Evolutionary conservation across 495 filamentous ascomycete species (phyloP).

Genomic region (Penicillium coprophilum): DNA sequence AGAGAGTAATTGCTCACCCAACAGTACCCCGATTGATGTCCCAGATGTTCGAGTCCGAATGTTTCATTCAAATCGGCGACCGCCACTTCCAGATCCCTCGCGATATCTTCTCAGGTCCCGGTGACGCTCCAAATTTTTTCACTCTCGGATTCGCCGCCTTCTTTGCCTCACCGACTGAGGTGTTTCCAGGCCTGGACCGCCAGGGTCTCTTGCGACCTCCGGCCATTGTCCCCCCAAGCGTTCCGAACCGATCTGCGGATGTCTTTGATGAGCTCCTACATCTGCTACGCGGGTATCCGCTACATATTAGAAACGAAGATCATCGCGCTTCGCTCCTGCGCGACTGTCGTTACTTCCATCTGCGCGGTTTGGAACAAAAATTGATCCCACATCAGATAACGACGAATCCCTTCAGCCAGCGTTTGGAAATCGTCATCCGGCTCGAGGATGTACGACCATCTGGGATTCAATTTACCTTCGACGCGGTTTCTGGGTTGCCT

Average conservation of each 20-base stretch:
- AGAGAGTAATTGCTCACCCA: slow-evolving; percentile 9
- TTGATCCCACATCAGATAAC: slow-evolving; percentile 76
- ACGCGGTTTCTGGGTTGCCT: slow-evolving; percentile 25
- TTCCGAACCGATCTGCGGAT: slow-evolving; percentile 76
- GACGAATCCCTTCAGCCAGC: slow-evolving; percentile 66
- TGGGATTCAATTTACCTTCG: slow-evolving; percentile 64
- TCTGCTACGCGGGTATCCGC: slow-evolving; percentile 81
- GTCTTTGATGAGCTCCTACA: slow-evolving; percentile 83
- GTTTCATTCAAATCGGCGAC: slow-evolving; percentile 86
- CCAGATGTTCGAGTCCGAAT: slow-evolving; percentile 90
- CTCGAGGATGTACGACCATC: slow-evolving; percentile 84
- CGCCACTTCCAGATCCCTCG: slow-evolving; percentile 85
- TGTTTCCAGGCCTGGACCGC: slow-evolving; percentile 83
- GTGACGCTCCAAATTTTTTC: slow-evolving; percentile 95
- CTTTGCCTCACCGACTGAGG: slow-evolving; percentile 73
- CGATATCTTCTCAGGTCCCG: slow-evolving; percentile 79
- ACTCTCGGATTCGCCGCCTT: slow-evolving; percentile 88
- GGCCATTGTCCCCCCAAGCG: slow-evolving; percentile 75
- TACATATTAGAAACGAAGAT: slow-evolving; percentile 71
- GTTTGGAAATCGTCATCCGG: slow-evolving; percentile 76
- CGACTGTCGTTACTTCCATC: slow-evolving; percentile 90
- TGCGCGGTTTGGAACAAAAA: slow-evolving; percentile 86
- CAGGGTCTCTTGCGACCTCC: slow-evolving; percentile 85
- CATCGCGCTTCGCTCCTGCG: slow-evolving; percentile 79
- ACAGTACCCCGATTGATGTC: slow-evolving; percentile 84